Base-by-base conservation (phyloP, 2,329 filamentous ascomycete species). In the Bipolaris zeicola region DNA sequence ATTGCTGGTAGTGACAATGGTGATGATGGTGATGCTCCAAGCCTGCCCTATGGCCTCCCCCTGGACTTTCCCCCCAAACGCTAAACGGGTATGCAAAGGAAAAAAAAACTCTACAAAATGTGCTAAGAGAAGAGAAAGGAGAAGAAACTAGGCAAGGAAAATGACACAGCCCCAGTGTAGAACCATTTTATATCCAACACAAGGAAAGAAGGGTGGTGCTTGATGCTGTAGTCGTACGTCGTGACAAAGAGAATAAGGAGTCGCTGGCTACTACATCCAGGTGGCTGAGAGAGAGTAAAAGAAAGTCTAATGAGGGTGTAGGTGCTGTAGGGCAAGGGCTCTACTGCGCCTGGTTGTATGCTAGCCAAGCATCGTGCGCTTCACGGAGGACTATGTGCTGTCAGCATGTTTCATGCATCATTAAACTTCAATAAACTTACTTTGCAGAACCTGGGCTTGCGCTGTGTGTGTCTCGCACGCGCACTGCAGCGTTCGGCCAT, bases 401-500 rank as follows among this genome's bases (percentile, higher is more conserved):
- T 72, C 59, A 73, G 61, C 38, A 47, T n/a, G 5, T 24, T 13
- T n/a, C 16, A 5, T 13, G 14, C 1, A 6, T 10, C 20, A 5
- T n/a, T 18, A 11, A 31, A 28, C 7, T 26, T 7, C 1, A 13
- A 11, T 16, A 14, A 13, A 65, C 71, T 57, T 66, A 75, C 73
- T 70, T 57, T 74, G 72, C 59, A 77, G 61, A 46, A 77, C 73
- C 43, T 72, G 68, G 13, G 65, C 65, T 62, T 77, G 75, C 24
- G 65, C 69, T 5, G 61, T 61, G 51, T 68, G 65, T 33, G 71
- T 74, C 61, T 76, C 73, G 46, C 75, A 77, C 38, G 87, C 86
- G 68, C 84, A 85, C 70, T 89, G 87, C 50, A 89, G 76, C 7
- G 83, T 85, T 36, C 83, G 82, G 20, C 86, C 86, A 63, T 88